These are phyloP conservation scores for Ophiostoma tasmaniense DNA, from an alignment of 2,329 filamentous ascomycete genomes.

Conservation along the genomic window DNA sequence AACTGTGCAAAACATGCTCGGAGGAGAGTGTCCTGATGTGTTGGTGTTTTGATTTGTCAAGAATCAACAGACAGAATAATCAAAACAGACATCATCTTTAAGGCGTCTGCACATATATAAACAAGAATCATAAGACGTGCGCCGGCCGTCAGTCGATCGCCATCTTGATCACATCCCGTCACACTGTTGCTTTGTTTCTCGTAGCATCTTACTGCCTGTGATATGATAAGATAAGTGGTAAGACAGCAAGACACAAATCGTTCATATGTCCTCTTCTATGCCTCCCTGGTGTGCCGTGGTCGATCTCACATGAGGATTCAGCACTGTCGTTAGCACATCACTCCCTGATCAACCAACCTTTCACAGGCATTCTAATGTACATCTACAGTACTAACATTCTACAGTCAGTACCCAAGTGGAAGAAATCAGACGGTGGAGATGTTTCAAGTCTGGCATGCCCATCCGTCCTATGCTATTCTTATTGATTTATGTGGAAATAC, in stretches of 20 bases:
- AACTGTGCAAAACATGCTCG: background rate
- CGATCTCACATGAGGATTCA: background rate
- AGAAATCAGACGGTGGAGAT: background rate
- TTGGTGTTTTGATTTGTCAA: too few species aligned
- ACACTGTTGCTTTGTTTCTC: background rate
- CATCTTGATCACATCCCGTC: background rate
- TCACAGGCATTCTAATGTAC: background rate
- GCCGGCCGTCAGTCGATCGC: background rate
- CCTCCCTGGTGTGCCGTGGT: background rate
- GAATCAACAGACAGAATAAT: too few species aligned
- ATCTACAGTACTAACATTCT: too few species aligned
- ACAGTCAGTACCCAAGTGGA: background rate
- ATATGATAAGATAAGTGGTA: background rate
- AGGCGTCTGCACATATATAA: constrained; percentile 1
- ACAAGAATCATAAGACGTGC: background rate
- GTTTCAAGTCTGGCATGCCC: background rate
- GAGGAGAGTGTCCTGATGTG: background rate
- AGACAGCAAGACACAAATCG: background rate
- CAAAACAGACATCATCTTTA: too few species aligned
- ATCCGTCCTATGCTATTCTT: background rate
- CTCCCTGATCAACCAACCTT: background rate
- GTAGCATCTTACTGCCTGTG: background rate
- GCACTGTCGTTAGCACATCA: background rate
- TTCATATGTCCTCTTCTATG: background rate
- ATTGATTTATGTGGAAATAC: background rate